Evolutionary conservation across 495 filamentous ascomycete genomes (phyloP).

Genomic region (Xylaria intraflava): DNA sequence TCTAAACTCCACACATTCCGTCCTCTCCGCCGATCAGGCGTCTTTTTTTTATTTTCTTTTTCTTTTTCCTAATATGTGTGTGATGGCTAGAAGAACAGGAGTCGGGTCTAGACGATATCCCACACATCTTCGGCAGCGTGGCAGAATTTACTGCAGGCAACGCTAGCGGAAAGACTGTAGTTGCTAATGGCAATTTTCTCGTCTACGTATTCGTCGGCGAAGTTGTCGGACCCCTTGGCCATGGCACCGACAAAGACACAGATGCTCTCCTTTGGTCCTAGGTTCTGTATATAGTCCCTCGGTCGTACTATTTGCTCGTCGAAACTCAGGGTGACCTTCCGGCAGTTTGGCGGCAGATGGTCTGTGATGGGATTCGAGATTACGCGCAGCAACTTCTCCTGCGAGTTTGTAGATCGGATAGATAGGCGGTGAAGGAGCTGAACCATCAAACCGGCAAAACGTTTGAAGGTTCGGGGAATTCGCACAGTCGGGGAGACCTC

Average conservation of each 20-base stretch:
- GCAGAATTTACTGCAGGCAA: slow-evolving; percentile 98
- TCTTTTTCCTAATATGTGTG: not conserved
- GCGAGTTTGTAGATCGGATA: slow-evolving; percentile 90
- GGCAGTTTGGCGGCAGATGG: slow-evolving; percentile 92
- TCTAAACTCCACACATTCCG: slow-evolving; percentile 11
- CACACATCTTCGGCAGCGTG: slow-evolving; percentile 96
- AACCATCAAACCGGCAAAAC: slow-evolving; percentile 96
- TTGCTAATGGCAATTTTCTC: slow-evolving; percentile 98
- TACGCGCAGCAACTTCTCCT: slow-evolving; percentile 95
- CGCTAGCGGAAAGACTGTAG: slow-evolving; percentile 91
- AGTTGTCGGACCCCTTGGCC: slow-evolving; percentile 94
- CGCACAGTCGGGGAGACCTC: slow-evolving; percentile 95
- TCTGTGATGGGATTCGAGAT: slow-evolving; percentile 97
- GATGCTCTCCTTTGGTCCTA: slow-evolving; percentile 79
- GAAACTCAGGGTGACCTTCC: slow-evolving; percentile 92
- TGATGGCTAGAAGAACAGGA: slow-evolving; percentile 6
- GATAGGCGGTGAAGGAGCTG: slow-evolving; percentile 95
- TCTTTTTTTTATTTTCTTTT: too few species aligned
- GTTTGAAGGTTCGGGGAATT: slow-evolving; percentile 97
- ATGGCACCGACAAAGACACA: slow-evolving; percentile 98
- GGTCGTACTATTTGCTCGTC: slow-evolving; percentile 82
- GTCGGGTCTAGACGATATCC: slow-evolving; percentile 66
- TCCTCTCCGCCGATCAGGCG: not conserved
- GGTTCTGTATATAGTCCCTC: slow-evolving; percentile 74
- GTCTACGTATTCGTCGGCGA: slow-evolving; percentile 89